Evolutionary conservation across 1,139 yeast species (phyloP), one percentile per base, ranked within the genome.

Genomic region (Hyphopichia khmerensis): DNA sequence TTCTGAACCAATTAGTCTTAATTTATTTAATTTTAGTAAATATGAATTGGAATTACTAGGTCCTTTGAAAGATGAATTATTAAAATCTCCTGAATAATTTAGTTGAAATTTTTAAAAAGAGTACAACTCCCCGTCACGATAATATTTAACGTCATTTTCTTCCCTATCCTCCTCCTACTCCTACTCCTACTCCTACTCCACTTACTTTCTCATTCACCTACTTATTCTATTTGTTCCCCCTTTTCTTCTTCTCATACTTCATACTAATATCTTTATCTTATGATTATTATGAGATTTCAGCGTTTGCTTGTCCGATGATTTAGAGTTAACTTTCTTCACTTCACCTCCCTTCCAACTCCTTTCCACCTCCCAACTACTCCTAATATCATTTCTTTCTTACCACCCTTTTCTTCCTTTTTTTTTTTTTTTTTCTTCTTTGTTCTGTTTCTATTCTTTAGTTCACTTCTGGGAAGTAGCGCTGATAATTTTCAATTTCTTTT

Each of bases 1-100:
- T 2, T 55, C 62, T 30, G 67, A 61, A 26, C 72, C 77, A 26
- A 67, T 75, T 38, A 54, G 56, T 21, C 67, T 79, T 50, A 65
- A 75, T 52, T 66, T 79, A 48, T 77, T 75, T 57, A 75, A 78
- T 52, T 78, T 79, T 55, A 77, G 80, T 59, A 73, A 74, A 40
- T 75, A 68, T 52, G 84, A 79, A 59, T 61, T 77, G 46, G 75
- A 69, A 51, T 64, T 76, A 35, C 60, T 79, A 51, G 83, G 83
- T 31, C 62, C 67, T 36, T 59, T 62, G 40, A 69, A 60, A 48
- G 66, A 68, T 43, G 72, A 68, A 48, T 57, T 71, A 40, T 53
- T 64, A 39, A 43, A 44, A 14, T 38, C 33, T 13, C 19, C 38
- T 10, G 38, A 33, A 36, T 33, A 24, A 40, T 19, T 11, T 14